Conservation (phyloP, 305 asterid genomes). For the Petunia hybrid region DNA sequence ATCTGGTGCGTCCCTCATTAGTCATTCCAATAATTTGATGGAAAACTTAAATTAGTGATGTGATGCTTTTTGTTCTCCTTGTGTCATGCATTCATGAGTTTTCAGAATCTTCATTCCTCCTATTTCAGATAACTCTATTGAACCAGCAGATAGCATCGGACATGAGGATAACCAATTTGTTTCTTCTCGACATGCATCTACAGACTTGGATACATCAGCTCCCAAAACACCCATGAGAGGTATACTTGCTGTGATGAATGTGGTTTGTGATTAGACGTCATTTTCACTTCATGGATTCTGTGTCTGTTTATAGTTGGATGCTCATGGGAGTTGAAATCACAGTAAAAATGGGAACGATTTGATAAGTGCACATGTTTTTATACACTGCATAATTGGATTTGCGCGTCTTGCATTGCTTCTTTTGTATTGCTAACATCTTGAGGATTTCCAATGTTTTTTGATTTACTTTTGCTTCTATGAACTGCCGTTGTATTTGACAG, state of each 20-base stretch:
- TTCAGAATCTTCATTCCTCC: slow-evolving; percentile 35
- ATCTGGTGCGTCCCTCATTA: background rate
- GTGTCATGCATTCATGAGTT: background rate
- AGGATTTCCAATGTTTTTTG: slow-evolving; percentile 20
- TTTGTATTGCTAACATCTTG: background rate
- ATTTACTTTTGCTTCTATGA: slow-evolving; percentile 13
- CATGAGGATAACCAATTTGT: slow-evolving; percentile 15
- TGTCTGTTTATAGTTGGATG: background rate
- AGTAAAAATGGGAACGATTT: background rate
- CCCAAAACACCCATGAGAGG: slow-evolving; percentile 36
- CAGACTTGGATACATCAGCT: slow-evolving; percentile 20
- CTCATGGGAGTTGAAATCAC: background rate
- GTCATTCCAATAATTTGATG: background rate
- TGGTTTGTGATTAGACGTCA: background rate
- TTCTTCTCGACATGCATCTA: slow-evolving; percentile 32
- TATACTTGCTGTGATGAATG: slow-evolving; percentile 8
- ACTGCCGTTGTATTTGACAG: slow-evolving; percentile 26
- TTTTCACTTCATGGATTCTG: slow-evolving; percentile 16
- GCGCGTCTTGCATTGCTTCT: background rate
- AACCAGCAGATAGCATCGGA: slow-evolving; percentile 4
- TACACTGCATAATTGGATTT: background rate
- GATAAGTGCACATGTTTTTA: background rate
- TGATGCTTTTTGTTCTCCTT: background rate
- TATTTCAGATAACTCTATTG: slow-evolving; percentile 25
- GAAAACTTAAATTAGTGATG: background rate